These are phyloP conservation scores for Claviceps sp. DNA, from an alignment of 2,329 filamentous ascomycete species.

Conservation along the genomic window DNA sequence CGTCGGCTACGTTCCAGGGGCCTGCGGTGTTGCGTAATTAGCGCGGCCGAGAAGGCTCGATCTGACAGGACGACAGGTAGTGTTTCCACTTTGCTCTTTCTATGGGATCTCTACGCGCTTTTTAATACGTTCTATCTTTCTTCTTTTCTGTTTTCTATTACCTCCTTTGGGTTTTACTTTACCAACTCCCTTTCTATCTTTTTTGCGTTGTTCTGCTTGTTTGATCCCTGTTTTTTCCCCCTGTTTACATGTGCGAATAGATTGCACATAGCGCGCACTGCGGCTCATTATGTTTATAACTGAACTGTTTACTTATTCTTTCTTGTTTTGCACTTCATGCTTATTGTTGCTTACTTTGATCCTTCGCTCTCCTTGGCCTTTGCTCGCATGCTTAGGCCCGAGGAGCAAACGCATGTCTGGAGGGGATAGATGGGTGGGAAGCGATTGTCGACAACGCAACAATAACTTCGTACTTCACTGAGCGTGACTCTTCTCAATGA, in stretches of 20 bases:
- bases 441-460: neutral
- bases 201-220: too few relatives aligned
- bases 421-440: neutral
- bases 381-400: neutral
- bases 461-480: neutral
- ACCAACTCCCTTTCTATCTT: too few relatives aligned
- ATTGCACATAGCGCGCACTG: too few relatives aligned
- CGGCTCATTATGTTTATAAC: neutral
- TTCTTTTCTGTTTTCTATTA: too few relatives aligned
- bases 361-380: neutral
- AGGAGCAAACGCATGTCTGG: neutral
- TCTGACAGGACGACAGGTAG: neutral
- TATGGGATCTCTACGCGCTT: neutral
- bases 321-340: neutral
- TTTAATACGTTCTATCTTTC: neutral
- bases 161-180: too few relatives aligned
- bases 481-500: neutral
- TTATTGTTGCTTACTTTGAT: neutral
- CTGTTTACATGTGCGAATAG: too few relatives aligned
- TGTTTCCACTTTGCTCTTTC: neutral
- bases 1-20: slow-evolving; percentile 37
- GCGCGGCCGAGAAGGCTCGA: slow-evolving; percentile 6
- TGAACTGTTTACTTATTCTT: neutral
- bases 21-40: slow-evolving; percentile 32
- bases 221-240: too few relatives aligned